Evolutionary conservation across 2,329 filamentous ascomycete genomes (phyloP), one percentile per base, ranked within the genome.

Genomic region (Claviceps spartinae): DNA sequence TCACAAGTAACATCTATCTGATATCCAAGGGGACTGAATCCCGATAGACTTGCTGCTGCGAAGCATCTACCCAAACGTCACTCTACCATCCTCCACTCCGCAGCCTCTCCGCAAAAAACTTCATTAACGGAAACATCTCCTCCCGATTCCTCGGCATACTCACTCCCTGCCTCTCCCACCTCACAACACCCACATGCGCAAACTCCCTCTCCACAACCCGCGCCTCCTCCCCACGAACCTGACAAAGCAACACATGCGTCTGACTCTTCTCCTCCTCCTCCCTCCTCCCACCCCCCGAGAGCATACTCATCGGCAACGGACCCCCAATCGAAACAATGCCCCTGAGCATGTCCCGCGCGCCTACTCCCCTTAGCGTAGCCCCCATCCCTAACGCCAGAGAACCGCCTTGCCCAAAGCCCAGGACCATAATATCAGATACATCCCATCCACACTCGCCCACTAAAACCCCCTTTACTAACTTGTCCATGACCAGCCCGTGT

Each of bases 41-140:
- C 24, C 26, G 30, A 34, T 4, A 34, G 30, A 34, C 8, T 34
- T 34, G 30, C 30, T 34, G 30, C 30, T 34, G 1, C 30, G 3
- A 4, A 34, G 30, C 30, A 11, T 34, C 30, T 11, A 11, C 30
- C 9, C 30, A 34, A 34, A 34, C 22, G 3, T 4, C 22, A 22
- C 30, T 11, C 9, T 34, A 40, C 18, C 13, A 43, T 52, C 58
- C 62, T 18, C 58, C 63, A 49, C 53, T 58, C 34, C 52, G 61
- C 18, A 93, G 66, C 60, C 83, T 76, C 49, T 83, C 76, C 0
- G 83, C 83, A 60, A 89, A 77, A 60, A 84, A 96, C 62, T 85
- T 80, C 88, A 96, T 96, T 54, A 96, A 77, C 0, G 90, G 89
- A 61, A 90, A 63, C 77, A 94, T 90, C 73, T 97, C 90, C 11